These are phyloP conservation scores for Nadsonia starkeyi-henricii DNA, from an alignment of 1,139 yeast species.

Conservation along the genomic window DNA sequence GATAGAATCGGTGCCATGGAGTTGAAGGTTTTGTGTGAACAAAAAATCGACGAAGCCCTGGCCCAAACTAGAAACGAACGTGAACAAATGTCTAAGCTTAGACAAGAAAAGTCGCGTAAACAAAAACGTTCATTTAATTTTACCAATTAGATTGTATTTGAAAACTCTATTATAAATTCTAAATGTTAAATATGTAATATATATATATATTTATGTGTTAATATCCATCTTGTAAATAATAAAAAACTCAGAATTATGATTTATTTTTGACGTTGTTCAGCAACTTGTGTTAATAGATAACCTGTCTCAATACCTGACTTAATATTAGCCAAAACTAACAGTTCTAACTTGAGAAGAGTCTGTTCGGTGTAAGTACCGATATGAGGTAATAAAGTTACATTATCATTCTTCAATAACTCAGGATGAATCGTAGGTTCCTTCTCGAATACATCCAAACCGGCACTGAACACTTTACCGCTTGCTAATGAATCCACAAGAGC, in stretches of 20 bases:
- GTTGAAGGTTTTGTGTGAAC: slow-evolving; percentile 32
- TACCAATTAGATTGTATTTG: background rate
- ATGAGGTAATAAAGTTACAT: slow-evolving; percentile 49
- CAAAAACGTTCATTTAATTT: background rate
- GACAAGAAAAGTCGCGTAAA: background rate
- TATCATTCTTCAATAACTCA: slow-evolving; percentile 23
- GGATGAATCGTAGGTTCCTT: slow-evolving; percentile 47
- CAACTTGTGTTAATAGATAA: slow-evolving; percentile 35
- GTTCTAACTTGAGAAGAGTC: slow-evolving; percentile 44
- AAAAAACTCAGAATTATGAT: background rate
- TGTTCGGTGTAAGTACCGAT: slow-evolving; percentile 51
- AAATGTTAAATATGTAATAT: too few relatives aligned
- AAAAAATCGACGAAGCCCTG: slow-evolving; percentile 14
- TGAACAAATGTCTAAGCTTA: background rate
- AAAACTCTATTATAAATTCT: too few relatives aligned
- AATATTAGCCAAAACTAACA: slow-evolving; percentile 35
- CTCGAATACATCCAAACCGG: slow-evolving; percentile 65
- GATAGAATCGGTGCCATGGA: slow-evolving; percentile 66
- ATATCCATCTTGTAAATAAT: background rate
- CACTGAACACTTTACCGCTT: slow-evolving; percentile 47
- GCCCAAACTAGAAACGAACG: slow-evolving; percentile 6
- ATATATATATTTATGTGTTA: too few relatives aligned
- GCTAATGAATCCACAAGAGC: slow-evolving; percentile 50
- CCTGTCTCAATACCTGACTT: slow-evolving; percentile 37
- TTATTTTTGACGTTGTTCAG: slow-evolving; percentile 20